Evolutionary conservation across 768 basidiomycete genomes (phyloP).

Genomic region (Rhizopogon rudus): DNA sequence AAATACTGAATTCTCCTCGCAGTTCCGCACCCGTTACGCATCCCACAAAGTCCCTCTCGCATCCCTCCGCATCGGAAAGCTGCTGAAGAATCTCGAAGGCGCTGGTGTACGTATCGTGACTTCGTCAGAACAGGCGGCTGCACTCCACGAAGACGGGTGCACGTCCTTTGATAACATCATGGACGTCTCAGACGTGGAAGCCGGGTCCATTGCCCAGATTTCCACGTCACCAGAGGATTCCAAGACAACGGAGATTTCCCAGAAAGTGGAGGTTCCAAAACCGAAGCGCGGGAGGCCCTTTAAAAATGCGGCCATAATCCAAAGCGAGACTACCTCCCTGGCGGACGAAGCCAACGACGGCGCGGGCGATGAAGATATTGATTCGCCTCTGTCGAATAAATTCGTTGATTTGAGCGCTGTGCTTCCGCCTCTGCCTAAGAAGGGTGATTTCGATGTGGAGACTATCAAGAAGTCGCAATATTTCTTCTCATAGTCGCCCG

Average conservation of each 20-base stretch:
- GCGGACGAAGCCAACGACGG: constrained; percentile 19
- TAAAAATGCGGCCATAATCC: background rate
- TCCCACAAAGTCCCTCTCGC: constrained; percentile 62
- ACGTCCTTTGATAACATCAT: constrained; percentile 29
- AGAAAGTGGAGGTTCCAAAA: constrained; percentile 8
- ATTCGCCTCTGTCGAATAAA: constrained; percentile 36
- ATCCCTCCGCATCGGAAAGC: constrained; percentile 32
- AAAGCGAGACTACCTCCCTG: constrained; percentile 13
- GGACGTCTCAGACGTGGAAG: constrained; percentile 32
- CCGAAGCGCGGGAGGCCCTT: constrained; percentile 12
- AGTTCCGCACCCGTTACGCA: constrained; percentile 78
- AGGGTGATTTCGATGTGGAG: constrained; percentile 82
- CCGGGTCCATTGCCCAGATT: constrained; percentile 23
- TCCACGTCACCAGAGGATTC: background rate
- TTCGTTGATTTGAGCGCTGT: constrained; percentile 73
- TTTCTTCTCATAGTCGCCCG: constrained; percentile 78
- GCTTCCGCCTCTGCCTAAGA: constrained; percentile 76
- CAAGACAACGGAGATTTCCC: background rate
- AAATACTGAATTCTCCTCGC: constrained; percentile 3
- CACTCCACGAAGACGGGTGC: constrained; percentile 10
- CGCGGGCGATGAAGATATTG: constrained; percentile 9
- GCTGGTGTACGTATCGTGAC: constrained; percentile 44
- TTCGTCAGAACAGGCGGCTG: constrained; percentile 34
- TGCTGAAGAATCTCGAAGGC: constrained; percentile 35
- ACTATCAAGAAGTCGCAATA: constrained; percentile 79